Conservation (phyloP, 2,329 filamentous ascomycete genomes). For the Aspergillus sp. region DNA sequence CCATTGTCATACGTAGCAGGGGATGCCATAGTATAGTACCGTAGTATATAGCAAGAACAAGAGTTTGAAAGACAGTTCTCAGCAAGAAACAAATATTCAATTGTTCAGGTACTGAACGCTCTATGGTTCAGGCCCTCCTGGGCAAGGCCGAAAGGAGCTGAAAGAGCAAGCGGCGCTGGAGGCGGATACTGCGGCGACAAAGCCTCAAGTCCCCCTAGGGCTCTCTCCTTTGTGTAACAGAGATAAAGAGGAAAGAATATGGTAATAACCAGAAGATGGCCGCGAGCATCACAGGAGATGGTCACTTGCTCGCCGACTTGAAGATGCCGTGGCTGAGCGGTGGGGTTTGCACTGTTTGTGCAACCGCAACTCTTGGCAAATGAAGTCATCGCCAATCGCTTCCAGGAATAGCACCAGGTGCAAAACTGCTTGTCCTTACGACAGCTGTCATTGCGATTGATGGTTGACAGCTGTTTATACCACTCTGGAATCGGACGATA, state of each 20-base stretch:
- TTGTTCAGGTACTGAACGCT: not conserved
- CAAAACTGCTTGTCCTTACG: conserved; percentile 2
- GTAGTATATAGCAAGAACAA: not conserved
- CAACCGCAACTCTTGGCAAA: conserved; percentile 5
- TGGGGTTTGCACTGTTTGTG: conserved; percentile 41
- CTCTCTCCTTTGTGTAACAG: not conserved
- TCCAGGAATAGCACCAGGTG: conserved; percentile 3
- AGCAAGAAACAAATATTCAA: not conserved
- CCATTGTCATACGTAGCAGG: conserved; percentile 41
- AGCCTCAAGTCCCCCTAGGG: not conserved
- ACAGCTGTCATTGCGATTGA: conserved; percentile 5
- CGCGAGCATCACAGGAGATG: not conserved
- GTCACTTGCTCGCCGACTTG: not conserved
- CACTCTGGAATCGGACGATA: too few relatives aligned
- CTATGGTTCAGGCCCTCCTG: not conserved
- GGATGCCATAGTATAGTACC: conserved; percentile 21
- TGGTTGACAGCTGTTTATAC: not conserved
- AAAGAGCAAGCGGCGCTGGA: not conserved
- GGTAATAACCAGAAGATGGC: not conserved
- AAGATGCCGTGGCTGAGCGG: conserved; percentile 17
- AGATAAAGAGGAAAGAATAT: not conserved
- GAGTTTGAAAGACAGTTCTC: not conserved
- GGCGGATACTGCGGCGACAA: not conserved
- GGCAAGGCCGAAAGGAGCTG: not conserved
- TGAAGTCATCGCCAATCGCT: conserved; percentile 28